A percentile compares a stretch with the other conserved stretches of the same genome.
Evolutionary conservation across 2,329 filamentous ascomycete genomes (phyloP).

Genomic region (Lanzia echinophila): DNA sequence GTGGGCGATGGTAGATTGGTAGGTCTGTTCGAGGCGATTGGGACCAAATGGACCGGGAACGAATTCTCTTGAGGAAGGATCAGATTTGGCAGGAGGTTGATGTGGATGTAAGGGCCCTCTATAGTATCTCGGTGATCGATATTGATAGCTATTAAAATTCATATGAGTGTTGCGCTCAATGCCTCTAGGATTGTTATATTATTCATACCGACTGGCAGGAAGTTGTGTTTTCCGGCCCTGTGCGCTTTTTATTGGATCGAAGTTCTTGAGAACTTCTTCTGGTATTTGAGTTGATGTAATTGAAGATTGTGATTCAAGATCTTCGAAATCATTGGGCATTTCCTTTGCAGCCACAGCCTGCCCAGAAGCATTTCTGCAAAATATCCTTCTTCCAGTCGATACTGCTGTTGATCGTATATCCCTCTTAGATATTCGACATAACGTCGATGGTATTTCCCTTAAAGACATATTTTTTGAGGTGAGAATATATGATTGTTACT

Average conservation of each 20-base stretch:
- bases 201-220: constrained; percentile 34
- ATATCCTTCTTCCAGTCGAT: constrained; percentile 7
- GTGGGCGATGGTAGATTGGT: constrained; percentile 74
- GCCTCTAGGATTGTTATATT: background rate
- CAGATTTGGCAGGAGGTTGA: constrained; percentile 78
- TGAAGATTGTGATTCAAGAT: constrained; percentile 42
- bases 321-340: constrained; percentile 28
- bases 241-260: constrained; percentile 42
- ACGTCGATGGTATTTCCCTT: constrained; percentile 26
- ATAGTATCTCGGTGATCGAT: constrained; percentile 88
- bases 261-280: constrained; percentile 34
- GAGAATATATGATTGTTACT: background rate
- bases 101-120: constrained; percentile 90
- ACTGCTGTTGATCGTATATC: constrained; percentile 16
- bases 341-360: constrained; percentile 21
- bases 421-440: constrained; percentile 23
- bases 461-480: constrained; percentile 25
- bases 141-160: constrained; percentile 68
- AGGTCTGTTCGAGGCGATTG: constrained; percentile 84
- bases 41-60: constrained; percentile 85
- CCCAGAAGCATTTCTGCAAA: constrained; percentile 26
- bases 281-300: constrained; percentile 31
- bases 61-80: constrained; percentile 83
- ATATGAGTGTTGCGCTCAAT: constrained; percentile 10
- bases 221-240: constrained; percentile 33